Evolutionary conservation across 176 grass and related monocot species (phyloP).

Genomic region (Triticum dicoccoides): DNA sequence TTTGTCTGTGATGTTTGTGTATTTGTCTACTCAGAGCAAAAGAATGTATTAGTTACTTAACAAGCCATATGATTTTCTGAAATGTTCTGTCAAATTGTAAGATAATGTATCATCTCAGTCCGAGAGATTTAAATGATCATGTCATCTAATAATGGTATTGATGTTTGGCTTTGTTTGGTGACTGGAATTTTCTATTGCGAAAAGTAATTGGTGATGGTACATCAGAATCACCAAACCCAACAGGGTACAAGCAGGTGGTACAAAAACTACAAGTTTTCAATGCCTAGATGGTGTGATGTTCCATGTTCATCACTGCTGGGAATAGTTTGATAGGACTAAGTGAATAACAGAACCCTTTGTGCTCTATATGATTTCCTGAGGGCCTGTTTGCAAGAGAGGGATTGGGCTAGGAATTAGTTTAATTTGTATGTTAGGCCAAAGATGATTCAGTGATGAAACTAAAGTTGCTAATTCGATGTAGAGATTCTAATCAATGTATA

Average conservation of each 20-base stretch:
- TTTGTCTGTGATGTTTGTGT: background rate
- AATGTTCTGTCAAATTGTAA: background rate
- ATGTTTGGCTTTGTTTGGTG: constrained; percentile 4
- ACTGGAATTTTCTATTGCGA: background rate
- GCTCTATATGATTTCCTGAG: constrained; percentile 10
- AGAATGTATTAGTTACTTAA: background rate
- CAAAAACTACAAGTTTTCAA: background rate
- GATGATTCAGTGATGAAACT: constrained; percentile 5
- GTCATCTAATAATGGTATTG: constrained; percentile 2
- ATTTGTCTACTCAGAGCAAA: background rate
- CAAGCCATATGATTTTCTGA: background rate
- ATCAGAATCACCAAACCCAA: background rate
- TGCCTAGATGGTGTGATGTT: background rate
- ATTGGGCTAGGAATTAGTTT: background rate
- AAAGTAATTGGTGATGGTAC: background rate
- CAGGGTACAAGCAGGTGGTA: background rate
- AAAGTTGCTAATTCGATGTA: background rate
- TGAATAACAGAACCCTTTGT: background rate
- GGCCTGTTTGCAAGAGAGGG: constrained; percentile 1
- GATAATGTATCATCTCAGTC: background rate
- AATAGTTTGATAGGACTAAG: constrained; percentile 4
- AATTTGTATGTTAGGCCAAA: background rate
- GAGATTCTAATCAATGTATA: background rate
- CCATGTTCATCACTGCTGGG: background rate
- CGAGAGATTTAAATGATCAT: background rate